Base-by-base conservation (phyloP, 2,329 filamentous ascomycete genomes). In the Penicillium sp. region DNA sequence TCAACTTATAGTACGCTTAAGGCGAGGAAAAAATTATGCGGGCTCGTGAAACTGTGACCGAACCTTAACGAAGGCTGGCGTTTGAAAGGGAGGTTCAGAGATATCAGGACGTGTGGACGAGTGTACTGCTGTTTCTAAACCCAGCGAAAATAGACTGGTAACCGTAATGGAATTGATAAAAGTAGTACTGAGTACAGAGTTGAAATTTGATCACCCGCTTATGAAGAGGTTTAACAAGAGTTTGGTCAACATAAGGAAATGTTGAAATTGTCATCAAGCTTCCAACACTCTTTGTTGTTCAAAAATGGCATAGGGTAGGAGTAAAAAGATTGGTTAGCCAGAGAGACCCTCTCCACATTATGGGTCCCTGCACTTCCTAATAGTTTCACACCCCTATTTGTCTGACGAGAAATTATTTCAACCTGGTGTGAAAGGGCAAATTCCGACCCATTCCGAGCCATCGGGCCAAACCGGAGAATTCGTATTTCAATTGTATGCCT, bases 331-430 rank as follows among this genome's bases (percentile, higher is more conserved):
- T 47, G 44, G 44, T 33, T 33, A 33, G 30, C 2, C 30, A 33
- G 30, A 33, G 30, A 33, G 30, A 10, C 30, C 30, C 30, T 33
- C 44, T 19, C 30, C 8, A 47, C n/a, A 24, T 47, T 4, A 47
- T 47, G 22, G 44, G 44, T 13, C 44, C 44, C 2, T 47, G 44
- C n/a, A 47, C 44, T 47, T 47, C 44, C 44, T 47, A 47, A 47
- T 47, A 47, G 44, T 47, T 47, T 47, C 44, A 47, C 19, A 47
- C 22, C 44, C 44, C 44, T 7, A 47, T 47, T 47, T 47, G 44
- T 47, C 44, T 47, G 24, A 47, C 44, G 44, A 47, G 44, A 47
- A 47, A 47, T 47, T 47, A 47, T 24, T 47, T 47, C 6, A 47
- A 47, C 44, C 44, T 47, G 1, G n/a, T 26, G 44, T 47, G 44